Conservation (phyloP, 805 yeast species). For the Candida broadrunensis region DNA sequence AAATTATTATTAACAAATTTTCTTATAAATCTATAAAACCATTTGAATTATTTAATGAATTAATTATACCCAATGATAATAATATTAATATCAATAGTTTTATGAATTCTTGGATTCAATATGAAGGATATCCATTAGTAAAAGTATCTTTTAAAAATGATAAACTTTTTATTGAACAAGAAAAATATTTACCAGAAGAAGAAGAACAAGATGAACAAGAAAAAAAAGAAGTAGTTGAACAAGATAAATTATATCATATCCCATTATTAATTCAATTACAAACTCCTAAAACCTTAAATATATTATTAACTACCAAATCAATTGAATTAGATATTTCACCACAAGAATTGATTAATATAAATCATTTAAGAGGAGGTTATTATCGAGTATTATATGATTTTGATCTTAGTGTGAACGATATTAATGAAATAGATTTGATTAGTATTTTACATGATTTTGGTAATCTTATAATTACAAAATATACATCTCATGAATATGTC, state of each 20-base stretch:
- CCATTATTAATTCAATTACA: slow-evolving; percentile 48
- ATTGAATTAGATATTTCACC: slow-evolving; percentile 25
- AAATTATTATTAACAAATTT: slow-evolving; percentile 27
- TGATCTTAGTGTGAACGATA: slow-evolving; percentile 12
- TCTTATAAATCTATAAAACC: slow-evolving; percentile 44
- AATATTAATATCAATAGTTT: slow-evolving; percentile 48
- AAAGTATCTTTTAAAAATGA: slow-evolving; percentile 10
- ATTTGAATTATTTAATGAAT: slow-evolving; percentile 50
- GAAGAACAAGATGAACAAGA: slow-evolving; percentile 41
- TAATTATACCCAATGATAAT: slow-evolving; percentile 27
- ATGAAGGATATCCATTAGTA: slow-evolving; percentile 59
- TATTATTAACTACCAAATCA: slow-evolving; percentile 43
- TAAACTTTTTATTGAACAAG: slow-evolving; percentile 30
- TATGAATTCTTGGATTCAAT: slow-evolving; percentile 57
- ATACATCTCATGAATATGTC: slow-evolving; percentile 18
- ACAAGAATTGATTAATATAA: slow-evolving; percentile 35
- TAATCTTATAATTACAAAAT: slow-evolving; percentile 18
- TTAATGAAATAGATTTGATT: slow-evolving; percentile 28
- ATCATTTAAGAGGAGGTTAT: slow-evolving; percentile 45
- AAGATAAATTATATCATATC: slow-evolving; percentile 59
- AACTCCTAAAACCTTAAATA: slow-evolving; percentile 27
- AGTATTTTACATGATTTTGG: slow-evolving; percentile 40
- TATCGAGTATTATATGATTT: slow-evolving; percentile 47
- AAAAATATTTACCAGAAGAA: slow-evolving; percentile 25
- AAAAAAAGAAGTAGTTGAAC: too few species aligned